These are phyloP conservation scores for Erythrophleum ivorense DNA, from an alignment of 331 rosid species.

Conservation along the genomic window DNA sequence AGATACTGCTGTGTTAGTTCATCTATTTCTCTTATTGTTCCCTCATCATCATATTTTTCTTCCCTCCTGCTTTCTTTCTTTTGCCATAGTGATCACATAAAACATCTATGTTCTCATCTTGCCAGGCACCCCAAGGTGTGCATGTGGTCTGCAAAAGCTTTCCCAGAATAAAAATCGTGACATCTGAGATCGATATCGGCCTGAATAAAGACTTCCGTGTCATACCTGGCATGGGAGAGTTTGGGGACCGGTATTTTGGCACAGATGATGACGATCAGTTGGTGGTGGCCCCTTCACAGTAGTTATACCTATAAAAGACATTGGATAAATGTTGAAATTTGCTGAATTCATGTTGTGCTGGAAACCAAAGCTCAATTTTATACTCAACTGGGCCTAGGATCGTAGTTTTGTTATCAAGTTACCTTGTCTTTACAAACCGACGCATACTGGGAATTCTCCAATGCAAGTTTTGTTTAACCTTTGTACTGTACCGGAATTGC, in stretches of 20 bases:
- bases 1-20: conserved; percentile 44
- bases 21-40: neutral
- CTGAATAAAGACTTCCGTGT: conserved; percentile 85
- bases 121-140: conserved; percentile 95
- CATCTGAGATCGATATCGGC: conserved; percentile 90
- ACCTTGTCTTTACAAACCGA: conserved; percentile 21
- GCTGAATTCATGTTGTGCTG: conserved; percentile 36
- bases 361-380: conserved; percentile 39
- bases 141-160: conserved; percentile 87
- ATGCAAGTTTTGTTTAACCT: conserved; percentile 32
- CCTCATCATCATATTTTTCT: neutral
- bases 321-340: conserved; percentile 42
- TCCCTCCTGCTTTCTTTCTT: conserved; percentile 20
- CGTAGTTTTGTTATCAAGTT: neutral
- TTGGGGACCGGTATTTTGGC: conserved; percentile 96
- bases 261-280: conserved; percentile 85
- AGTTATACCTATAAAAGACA: conserved; percentile 29
- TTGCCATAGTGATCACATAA: conserved; percentile 12
- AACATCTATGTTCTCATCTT: conserved; percentile 18
- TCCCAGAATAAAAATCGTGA: conserved; percentile 91
- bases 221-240: conserved; percentile 97
- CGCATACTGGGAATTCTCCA: conserved; percentile 25
- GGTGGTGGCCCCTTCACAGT: conserved; percentile 51
- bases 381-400: conserved; percentile 16
- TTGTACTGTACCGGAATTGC: conserved; percentile 25